Percentiles rank a stretch among this genome's conserved stretches.
phyloP scores from a whole-genome alignment of 805 yeast species.

The Metschnikowia gruessii region DNA sequence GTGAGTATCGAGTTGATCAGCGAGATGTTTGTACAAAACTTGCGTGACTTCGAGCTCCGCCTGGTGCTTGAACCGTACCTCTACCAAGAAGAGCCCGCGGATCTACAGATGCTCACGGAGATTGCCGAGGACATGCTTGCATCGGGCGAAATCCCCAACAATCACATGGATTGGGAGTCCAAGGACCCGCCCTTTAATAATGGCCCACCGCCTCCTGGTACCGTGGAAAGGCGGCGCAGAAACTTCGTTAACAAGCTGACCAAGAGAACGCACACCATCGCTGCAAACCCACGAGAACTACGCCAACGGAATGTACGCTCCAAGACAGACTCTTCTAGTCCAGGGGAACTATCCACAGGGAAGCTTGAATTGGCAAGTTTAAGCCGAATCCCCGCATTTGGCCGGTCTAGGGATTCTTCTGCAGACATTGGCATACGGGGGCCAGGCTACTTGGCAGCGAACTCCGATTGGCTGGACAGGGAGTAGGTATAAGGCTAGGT shows the following conservation, averaged over 20 bases:
- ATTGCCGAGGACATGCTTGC: slow-evolving; percentile 5
- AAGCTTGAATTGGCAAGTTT: background rate
- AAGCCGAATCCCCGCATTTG: no score
- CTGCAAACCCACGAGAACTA: background rate
- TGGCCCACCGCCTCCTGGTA: background rate
- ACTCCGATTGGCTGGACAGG: no score
- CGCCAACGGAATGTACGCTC: slow-evolving; percentile 5
- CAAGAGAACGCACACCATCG: background rate
- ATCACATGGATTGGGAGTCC: background rate
- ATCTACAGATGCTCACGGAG: background rate
- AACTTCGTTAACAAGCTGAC: background rate
- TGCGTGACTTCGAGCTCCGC: background rate
- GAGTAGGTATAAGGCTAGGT: no score
- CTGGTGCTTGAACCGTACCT: slow-evolving; percentile 2
- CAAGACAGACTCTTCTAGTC: background rate
- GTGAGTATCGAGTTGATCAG: slow-evolving; percentile 5
- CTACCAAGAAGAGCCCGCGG: background rate
- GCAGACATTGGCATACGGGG: no score
- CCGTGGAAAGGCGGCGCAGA: background rate
- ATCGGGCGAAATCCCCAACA: slow-evolving; percentile 4
- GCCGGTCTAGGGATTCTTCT: no score
- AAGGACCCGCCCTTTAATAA: background rate
- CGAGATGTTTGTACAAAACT: slow-evolving; percentile 6
- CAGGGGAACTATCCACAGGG: background rate
- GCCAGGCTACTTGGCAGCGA: no score